Conservation (phyloP, 2,329 filamentous ascomycete species). For the Arachnomyces sp. region DNA sequence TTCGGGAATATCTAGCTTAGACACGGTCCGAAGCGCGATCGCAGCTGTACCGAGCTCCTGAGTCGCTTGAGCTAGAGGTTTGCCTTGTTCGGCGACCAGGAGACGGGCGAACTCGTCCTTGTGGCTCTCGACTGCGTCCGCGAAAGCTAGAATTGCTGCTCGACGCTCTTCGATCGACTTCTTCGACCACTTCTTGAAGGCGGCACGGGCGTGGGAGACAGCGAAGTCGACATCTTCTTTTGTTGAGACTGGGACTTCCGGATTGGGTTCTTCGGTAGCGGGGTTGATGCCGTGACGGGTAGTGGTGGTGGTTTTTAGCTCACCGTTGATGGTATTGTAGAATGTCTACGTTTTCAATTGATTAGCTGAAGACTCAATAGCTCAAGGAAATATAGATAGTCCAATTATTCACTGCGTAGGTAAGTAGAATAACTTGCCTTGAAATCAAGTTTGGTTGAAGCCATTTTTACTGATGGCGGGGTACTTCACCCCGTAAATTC, state of each 20-base stretch:
- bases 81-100: constrained; percentile 38
- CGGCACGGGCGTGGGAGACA: constrained; percentile 41
- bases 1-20: constrained; percentile 33
- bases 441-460: too few species aligned
- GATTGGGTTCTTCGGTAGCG: constrained; percentile 42
- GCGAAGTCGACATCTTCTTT: constrained; percentile 45
- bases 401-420: too few species aligned
- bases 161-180: constrained; percentile 27
- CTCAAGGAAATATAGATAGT: too few species aligned
- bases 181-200: constrained; percentile 42
- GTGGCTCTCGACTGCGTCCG: constrained; percentile 28
- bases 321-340: constrained; percentile 47
- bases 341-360: constrained; percentile 32
- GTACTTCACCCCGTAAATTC: too few species aligned
- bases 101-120: constrained; percentile 30
- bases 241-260: constrained; percentile 44
- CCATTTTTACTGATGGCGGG: too few species aligned
- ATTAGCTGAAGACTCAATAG: constrained; percentile 18
- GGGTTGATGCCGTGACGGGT: constrained; percentile 47
- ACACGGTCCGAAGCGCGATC: constrained; percentile 13
- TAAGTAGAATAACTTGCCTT: too few species aligned
- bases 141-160: constrained; percentile 24
- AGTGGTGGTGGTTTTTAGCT: constrained; percentile 36
- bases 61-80: constrained; percentile 25
- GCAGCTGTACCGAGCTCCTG: constrained; percentile 21